phyloP scores from a whole-genome alignment of 2,329 filamentous ascomycete species.

The Akanthomyces muscarius region DNA sequence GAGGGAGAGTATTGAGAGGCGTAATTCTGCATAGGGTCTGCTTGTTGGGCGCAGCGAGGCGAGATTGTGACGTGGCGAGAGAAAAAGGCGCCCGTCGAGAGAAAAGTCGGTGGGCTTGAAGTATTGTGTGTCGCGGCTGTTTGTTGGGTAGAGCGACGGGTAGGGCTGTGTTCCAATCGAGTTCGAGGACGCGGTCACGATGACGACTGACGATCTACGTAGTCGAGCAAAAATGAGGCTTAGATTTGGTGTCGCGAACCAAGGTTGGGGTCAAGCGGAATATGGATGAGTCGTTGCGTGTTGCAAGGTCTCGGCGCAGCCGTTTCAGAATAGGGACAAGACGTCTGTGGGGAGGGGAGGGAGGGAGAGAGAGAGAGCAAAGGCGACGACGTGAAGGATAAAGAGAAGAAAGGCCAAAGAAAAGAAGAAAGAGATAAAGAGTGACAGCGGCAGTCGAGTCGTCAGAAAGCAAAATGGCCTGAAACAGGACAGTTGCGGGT shows the following conservation, averaged over 20 bases:
- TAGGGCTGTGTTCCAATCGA: neutral
- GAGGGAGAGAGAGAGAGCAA: neutral
- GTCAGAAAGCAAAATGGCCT: neutral
- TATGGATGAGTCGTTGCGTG: neutral
- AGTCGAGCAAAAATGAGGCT: conserved; percentile 3
- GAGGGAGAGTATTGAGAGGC: conserved; percentile 70
- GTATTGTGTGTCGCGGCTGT: neutral
- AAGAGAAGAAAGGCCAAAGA: neutral
- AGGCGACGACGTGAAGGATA: neutral
- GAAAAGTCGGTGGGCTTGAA: neutral
- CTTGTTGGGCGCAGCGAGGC: neutral
- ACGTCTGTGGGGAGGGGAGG: neutral
- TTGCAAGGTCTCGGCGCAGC: conserved; percentile 14
- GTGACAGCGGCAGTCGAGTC: neutral
- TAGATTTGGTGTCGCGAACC: neutral
- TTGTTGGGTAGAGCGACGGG: neutral
- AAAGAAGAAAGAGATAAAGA: conserved; percentile 10
- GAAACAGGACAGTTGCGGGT: neutral
- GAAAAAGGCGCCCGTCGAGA: neutral
- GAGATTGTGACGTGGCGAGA: neutral
- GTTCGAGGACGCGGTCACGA: conserved; percentile 7
- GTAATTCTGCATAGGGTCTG: conserved; percentile 64
- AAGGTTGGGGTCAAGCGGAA: neutral
- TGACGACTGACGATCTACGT: conserved; percentile 16
- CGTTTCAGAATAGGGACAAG: conserved; percentile 16